These are phyloP conservation scores for Casaregolazyma suthepensis DNA, from an alignment of 1,139 yeast genomes.

Conservation along the genomic window DNA sequence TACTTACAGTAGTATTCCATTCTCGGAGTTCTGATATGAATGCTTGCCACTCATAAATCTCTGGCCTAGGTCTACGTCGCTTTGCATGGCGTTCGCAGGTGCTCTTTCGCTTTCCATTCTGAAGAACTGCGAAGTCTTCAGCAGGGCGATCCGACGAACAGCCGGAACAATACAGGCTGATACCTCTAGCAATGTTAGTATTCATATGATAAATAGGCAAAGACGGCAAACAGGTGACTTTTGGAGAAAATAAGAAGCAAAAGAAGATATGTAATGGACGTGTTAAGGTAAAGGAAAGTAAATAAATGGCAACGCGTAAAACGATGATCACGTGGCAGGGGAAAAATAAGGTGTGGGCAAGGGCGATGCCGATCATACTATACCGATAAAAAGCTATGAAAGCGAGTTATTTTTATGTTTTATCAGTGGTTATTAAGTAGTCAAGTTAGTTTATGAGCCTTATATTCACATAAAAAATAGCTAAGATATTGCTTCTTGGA, in stretches of 20 bases:
- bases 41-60: background rate
- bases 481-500: too few species aligned
- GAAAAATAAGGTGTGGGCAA: too few species aligned
- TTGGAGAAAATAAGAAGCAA: too few species aligned
- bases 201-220: background rate
- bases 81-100: background rate
- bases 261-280: background rate
- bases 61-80: background rate
- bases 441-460: too few species aligned
- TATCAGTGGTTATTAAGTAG: too few species aligned
- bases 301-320: background rate
- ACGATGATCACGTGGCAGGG: too few species aligned
- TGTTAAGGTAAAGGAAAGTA: background rate
- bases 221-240: background rate
- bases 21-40: background rate
- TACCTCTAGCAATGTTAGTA: background rate
- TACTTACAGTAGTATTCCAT: background rate
- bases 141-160: background rate
- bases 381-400: too few species aligned
- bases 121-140: background rate
- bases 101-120: background rate
- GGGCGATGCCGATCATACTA: too few species aligned
- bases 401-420: too few species aligned
- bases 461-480: too few species aligned
- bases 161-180: background rate